Evolutionary conservation across 345 rosid species (phyloP), one percentile per base, ranked within the genome.

Genomic region (Linum usitatissimum): DNA sequence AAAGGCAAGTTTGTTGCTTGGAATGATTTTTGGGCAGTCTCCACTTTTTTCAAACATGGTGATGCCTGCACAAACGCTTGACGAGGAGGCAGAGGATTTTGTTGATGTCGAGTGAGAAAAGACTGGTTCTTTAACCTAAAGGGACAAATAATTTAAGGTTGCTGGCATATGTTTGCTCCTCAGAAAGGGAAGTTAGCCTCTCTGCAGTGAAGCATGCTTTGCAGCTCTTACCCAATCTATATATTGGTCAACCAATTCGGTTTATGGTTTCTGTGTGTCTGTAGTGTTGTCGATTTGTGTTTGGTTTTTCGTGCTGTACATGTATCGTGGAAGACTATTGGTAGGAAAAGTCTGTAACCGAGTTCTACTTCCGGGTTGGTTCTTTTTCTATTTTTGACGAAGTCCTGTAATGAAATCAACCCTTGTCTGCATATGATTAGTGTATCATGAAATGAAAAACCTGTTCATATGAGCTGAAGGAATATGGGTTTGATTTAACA

Each of bases 1-100:
- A 72, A 72, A 80, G 66, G 70, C 20, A 59, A 40, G 57, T 59
- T 59, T 66, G 53, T 66, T 58, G 66, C 75, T 75, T 70, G 75
- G 60, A 3, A 64, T 38, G 61, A 64, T 34, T 34, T 34, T 34
- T 53, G 70, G 68, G 72, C 65, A 70, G 87, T 75, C 74, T 78
- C 87, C 78, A 57, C 75, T 70, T 80, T 34, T 34, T 87, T 79
- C 53, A 18, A 65, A 64, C 18, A 72, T 66, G 81, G 81, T 23
- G 28, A 71, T 71, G 61, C 83, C 28, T 80, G 76, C 78, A 58
- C 61, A 49, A 45, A 31, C 61, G 66, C 59, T 34, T 63, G 59
- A 56, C 55, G 51, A 53, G 38, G 60, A 63, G 71, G 81, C 77
- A 70, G 60, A 67, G 70, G 71, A 40, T 76, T 73, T 71, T 78